Base-by-base conservation (phyloP, 768 basidiomycete genomes). In the Boletus bicolor region DNA sequence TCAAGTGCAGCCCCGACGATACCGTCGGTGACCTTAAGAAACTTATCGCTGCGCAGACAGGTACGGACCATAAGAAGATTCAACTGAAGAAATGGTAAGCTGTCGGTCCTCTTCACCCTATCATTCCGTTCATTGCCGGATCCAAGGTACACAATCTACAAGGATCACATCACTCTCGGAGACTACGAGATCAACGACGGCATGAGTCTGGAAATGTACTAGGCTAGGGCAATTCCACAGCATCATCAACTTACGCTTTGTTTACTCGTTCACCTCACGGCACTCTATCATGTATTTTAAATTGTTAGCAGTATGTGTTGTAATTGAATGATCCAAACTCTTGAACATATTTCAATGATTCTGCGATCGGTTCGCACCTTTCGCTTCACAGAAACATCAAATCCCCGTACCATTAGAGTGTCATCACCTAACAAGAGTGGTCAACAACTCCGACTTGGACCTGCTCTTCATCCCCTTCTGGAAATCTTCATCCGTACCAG, bases 1-100 rank as follows among this genome's bases (percentile, higher is more conserved):
- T 98, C 67, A 97, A 98, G 74, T 97, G 95, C 77, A 88, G 86
- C 72, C 83, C 92, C 5, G 87, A 96, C 14, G 97, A 99, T 70
- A 98, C 97, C 1, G 92, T 99, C 36, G 96, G 96, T 41, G 96
- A 98, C 70, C 79, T 99, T 59, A 98, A 98, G 82, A 89, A 89
- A 72, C 86, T 99, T 57, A 98, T 99, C 63, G 96, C 89, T 2
- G 96, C 94, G 0, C 97, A 99, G 72, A 97, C 84, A 0, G 97
- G 97, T 51, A 97, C 96, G 15, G 84, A 92, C 66, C 65, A 75
- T 5, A 75, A 72, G 35, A 98, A 96, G 82, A 96, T 99, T 55
- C 82, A 86, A 67, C 76, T 99, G 50, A 98, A 97, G 87, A 98
- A 98, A 82, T 98, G 95, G 97, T 92, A 61, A 55, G 87, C 72